Evolutionary conservation across 1,139 yeast genomes (phyloP).

Genomic region (Candida sp.): DNA sequence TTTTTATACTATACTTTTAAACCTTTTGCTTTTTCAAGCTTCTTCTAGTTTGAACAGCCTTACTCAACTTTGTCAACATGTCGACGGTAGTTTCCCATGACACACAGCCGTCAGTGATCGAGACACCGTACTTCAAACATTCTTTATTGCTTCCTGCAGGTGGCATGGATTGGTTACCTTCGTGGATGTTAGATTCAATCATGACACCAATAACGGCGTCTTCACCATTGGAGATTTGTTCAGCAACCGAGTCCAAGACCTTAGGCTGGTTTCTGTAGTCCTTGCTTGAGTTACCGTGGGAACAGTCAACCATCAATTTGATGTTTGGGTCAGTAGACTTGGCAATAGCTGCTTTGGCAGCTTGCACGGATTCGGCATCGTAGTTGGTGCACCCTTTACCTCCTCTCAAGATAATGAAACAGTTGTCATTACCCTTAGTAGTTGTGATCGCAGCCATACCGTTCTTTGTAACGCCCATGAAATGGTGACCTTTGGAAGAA

Average conservation of each 20-base stretch:
- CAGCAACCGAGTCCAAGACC: constrained; percentile 82
- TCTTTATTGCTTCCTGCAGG: constrained; percentile 70
- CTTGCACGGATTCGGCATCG: constrained; percentile 73
- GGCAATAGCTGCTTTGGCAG: constrained; percentile 66
- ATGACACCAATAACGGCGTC: constrained; percentile 86
- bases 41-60: constrained; percentile 84
- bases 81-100: constrained; percentile 84
- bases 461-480: constrained; percentile 82
- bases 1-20: constrained; percentile 2
- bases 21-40: constrained; percentile 21
- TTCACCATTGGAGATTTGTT: constrained; percentile 81
- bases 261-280: constrained; percentile 92
- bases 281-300: constrained; percentile 94
- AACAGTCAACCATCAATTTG: constrained; percentile 96
- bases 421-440: constrained; percentile 91
- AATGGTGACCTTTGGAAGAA: constrained; percentile 93
- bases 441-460: constrained; percentile 97
- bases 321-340: constrained; percentile 61
- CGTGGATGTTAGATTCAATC: constrained; percentile 93
- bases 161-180: constrained; percentile 92
- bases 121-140: constrained; percentile 83
- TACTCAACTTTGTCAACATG: constrained; percentile 73
- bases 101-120: constrained; percentile 97
- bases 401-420: constrained; percentile 93
- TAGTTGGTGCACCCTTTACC: constrained; percentile 93